Evolutionary conservation across 2,329 filamentous ascomycete genomes (phyloP).

Genomic region (Aspergillus sp.): DNA sequence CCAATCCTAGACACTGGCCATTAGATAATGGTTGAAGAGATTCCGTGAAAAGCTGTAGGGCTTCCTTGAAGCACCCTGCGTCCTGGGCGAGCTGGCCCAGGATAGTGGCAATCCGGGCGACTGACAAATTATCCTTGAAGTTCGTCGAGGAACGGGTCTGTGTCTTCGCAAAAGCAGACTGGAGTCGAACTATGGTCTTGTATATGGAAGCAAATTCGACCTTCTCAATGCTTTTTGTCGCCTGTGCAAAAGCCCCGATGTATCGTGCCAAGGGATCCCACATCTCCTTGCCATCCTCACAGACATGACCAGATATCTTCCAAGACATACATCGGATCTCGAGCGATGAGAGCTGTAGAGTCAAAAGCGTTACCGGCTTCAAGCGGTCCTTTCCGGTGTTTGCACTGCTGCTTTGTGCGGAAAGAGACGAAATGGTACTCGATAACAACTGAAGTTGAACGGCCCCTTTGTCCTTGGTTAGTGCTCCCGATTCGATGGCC

Average conservation of each 20-base stretch:
- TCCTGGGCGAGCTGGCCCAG: conserved; percentile 43
- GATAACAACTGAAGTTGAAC: conserved; percentile 47
- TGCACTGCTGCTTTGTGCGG: conserved; percentile 12
- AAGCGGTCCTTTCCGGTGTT: conserved; percentile 20
- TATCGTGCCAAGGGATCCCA: conserved; percentile 45
- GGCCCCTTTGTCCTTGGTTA: conserved; percentile 41
- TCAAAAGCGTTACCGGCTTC: conserved; percentile 32
- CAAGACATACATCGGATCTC: conserved; percentile 44
- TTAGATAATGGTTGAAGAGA: conserved; percentile 30
- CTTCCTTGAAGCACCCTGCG: conserved; percentile 40
- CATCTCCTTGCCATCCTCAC: conserved; percentile 43
- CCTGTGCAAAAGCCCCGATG: conserved; percentile 36
- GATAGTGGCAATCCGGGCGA: conserved; percentile 34
- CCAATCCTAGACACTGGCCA: conserved; percentile 34
- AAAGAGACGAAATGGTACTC: conserved; percentile 39
- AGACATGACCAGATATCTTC: conserved; percentile 42
- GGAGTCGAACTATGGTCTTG: conserved; percentile 36
- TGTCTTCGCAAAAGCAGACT: conserved; percentile 28
- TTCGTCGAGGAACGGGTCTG: conserved; percentile 25
- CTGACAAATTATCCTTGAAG: conserved; percentile 24
- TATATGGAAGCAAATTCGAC: conserved; percentile 38
- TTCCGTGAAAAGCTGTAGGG: conserved; percentile 36
- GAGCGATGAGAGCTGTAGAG: conserved; percentile 43
- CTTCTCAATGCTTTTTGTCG: conserved; percentile 34
- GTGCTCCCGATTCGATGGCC: conserved; percentile 35